Evolutionary conservation across 2,329 filamentous ascomycete species (phyloP).

Genomic region (Fusarium algeriense): DNA sequence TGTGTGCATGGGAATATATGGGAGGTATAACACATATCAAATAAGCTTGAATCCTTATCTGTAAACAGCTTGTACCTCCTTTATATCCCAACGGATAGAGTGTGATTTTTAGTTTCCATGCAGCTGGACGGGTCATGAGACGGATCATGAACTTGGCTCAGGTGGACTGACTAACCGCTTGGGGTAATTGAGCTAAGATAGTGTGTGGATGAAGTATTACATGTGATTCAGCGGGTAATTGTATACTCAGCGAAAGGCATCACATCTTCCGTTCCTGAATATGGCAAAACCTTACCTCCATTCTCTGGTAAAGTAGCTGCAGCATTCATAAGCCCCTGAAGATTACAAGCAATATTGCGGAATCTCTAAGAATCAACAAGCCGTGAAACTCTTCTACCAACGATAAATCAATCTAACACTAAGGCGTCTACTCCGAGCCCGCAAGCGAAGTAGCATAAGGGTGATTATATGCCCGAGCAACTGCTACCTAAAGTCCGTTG

Average conservation of each 20-base stretch:
- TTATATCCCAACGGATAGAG: neutral
- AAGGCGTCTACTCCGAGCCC: neutral
- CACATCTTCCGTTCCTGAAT: neutral
- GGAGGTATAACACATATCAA: neutral
- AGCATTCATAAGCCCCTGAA: neutral
- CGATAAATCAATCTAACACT: neutral
- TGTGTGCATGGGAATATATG: neutral
- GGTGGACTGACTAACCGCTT: neutral
- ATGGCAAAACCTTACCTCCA: neutral
- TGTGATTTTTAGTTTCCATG: neutral
- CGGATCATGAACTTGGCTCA: neutral
- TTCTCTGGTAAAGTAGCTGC: neutral
- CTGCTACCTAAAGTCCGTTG: neutral
- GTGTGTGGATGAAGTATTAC: neutral
- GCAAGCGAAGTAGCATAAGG: neutral
- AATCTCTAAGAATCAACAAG: neutral
- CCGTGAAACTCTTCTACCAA: neutral
- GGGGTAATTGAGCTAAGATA: neutral
- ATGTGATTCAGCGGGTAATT: neutral
- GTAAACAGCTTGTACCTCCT: too few relatives aligned
- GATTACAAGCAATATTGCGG: neutral
- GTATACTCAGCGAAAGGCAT: neutral
- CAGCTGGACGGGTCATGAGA: slow-evolving; percentile 1
- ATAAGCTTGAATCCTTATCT: neutral
- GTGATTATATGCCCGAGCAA: neutral